Percentiles rank a stretch among this genome's conserved stretches.
Conservation (phyloP, 306 rosid species). For the Sphenostylis stenocarpa region DNA sequence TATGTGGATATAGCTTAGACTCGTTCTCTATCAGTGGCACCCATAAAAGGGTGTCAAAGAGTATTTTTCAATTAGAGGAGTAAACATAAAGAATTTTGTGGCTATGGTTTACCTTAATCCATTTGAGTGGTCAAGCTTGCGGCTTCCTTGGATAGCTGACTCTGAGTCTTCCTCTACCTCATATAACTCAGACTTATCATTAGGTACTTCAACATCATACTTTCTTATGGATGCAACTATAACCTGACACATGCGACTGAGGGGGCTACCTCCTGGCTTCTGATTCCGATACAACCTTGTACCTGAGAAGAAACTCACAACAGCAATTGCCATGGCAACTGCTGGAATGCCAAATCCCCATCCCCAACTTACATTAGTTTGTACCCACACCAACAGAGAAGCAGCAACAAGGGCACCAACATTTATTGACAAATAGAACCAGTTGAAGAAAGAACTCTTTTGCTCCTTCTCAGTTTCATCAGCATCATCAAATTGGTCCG, state of each 20-base stretch:
- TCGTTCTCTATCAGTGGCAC: not conserved
- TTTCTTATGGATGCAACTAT: constrained; percentile 60
- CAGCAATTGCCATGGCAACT: constrained; percentile 63
- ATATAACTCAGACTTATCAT: constrained; percentile 50
- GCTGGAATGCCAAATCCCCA: constrained; percentile 73
- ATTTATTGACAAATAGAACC: constrained; percentile 71
- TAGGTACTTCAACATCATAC: constrained; percentile 37
- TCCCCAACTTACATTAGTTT: constrained; percentile 58
- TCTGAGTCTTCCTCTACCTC: constrained; percentile 59
- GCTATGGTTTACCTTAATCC: constrained; percentile 43
- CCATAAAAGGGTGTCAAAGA: not conserved
- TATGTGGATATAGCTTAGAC: not conserved
- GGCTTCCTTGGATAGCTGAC: constrained; percentile 66
- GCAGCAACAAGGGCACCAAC: constrained; percentile 63
- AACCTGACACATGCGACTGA: constrained; percentile 62
- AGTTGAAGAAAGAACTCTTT: constrained; percentile 71
- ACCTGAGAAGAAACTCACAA: constrained; percentile 63
- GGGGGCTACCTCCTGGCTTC: constrained; percentile 68
- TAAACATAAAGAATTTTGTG: constrained; percentile 6
- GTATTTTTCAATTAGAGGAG: not conserved
- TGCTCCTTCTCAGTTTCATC: constrained; percentile 58
- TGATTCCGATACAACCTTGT: constrained; percentile 56
- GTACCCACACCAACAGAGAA: constrained; percentile 65
- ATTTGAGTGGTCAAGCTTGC: constrained; percentile 65
- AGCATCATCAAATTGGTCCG: constrained; percentile 74